Base-by-base conservation (phyloP, 106 monocot species). In the Acorus gramineus region DNA sequence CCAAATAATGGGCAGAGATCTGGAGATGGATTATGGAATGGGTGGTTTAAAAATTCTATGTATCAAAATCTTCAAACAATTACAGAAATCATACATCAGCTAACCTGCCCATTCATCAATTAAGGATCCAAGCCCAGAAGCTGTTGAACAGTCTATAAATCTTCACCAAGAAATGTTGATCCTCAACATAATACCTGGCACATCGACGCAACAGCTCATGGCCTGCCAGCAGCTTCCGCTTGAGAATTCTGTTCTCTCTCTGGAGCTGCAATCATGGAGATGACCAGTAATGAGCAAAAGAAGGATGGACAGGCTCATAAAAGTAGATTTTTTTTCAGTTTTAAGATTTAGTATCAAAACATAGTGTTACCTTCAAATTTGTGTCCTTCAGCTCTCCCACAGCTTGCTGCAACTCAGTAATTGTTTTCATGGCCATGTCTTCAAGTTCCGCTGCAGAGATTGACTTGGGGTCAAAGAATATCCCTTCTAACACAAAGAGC, bases 401-500 rank as follows among this genome's bases (percentile, higher is more conserved):
- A 43, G 87, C 65, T 73, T 71, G 70, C 44, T 80, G 68, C 56
- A 87, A 53, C 47, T 64, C 56, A 12, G 71, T 68, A 61, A 80
- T 71, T 47, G 65, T 77, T 57, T 50, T 47, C 46, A 50, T 65
- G 12, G 60, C 63, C 8, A 55, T 52, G 57, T 80, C 75, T 5
- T 72, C 65, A 46, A n/a, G 65, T 55, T 73, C 73, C 44, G 65
- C 59, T 58, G 71, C 69, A 50, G 73, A 42, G 44, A 42, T 13
- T 4, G 81, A 69, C 4, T 59, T 3, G 10, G 80, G 84, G 70
- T 73, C 60, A 48, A 76, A 73, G 42, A 71, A 56, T 54, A 87
- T 66, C 4, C 83, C 83, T 70, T 87, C 80, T 66, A 68, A 28
- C 9, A 66, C 63, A 48, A 80, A 58, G 49, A 83, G 45, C 46